Evolutionary conservation across 2,329 filamentous ascomycete genomes (phyloP), one percentile per base, ranked within the genome.

Genomic region (Paracamarosporium sp.): DNA sequence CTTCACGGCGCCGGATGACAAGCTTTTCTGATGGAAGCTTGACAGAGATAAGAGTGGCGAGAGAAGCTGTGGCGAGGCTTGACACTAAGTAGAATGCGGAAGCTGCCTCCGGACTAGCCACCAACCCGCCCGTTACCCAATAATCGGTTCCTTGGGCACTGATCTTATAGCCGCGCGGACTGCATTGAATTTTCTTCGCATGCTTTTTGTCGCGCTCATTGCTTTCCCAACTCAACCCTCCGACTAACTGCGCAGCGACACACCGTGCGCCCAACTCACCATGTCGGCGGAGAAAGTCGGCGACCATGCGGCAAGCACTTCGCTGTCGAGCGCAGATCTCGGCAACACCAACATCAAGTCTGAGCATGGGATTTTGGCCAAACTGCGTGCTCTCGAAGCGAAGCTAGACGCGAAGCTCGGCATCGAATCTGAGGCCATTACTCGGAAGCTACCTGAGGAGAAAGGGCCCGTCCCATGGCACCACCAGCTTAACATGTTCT

Each of bases 401-500:
- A 59, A 35, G 13, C 43, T 70, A n/a, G 66, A 70, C 15, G 51
- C 57, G 15, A 66, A 63, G 41, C 56, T 69, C 27, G 66, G 66
- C 2, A 65, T 69, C 4, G 66, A 69, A 50, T 64, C 64, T 5
- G 66, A 70, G 46, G 67, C 67, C 30, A 69, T 69, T 22, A 62
- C 58, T 7, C 55, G 66, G 40, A 70, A 70, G 50, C 43, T 67
- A 35, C 66, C 67, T n/a, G 63, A 70, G 33, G 67, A 69, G n/a
- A 70, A 70, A 53, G 55, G 56, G 9, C 53, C 62, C n/a, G 66
- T 70, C 15, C 67, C 65, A 46, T 70, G 67, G 67, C 60, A 66
- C 27, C 61, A 70, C 25, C 66, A 70, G 28, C 51, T 70, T 57
- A 65, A 53, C 59, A 76, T 78, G 62, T 80, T 80, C 57, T 74